Evolutionary conservation across 2,329 filamentous ascomycete genomes (phyloP), one percentile per base, ranked within the genome.

Genomic region (Arthrobotrys pseudoclavata): DNA sequence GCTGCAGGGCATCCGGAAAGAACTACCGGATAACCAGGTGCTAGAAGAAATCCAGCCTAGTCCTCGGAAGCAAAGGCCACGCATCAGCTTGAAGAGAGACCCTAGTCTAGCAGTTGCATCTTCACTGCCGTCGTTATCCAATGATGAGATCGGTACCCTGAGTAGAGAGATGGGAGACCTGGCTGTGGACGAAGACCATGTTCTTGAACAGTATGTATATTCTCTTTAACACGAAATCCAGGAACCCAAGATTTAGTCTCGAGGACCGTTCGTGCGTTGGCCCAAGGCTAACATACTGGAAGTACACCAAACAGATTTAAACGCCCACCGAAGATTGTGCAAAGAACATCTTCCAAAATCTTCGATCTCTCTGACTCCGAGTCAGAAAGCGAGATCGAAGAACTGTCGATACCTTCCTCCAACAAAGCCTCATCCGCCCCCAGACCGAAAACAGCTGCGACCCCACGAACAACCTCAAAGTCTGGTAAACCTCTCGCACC

Each of bases 331-430:
- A 77, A 68, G 37, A 71, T 77, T 20, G 40, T 62, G 4, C 70
- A 77, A 29, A 37, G 74, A 18, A 66, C 74, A 9, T 42, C 61
- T 10, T 71, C 74, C 10, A 61, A 34, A 40, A 77, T 77, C n/a
- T 77, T 77, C 45, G 74, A 77, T 15, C 45, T 77, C 0, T 60
- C 67, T 0, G 74, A 77, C 45, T 77, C 74, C 10, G 74, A 77
- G 26, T 18, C 67, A 24, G 74, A 71, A 13, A 50, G 9, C 13
- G 60, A 70, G 12, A 45, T 45, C 26, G 48, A 45, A n/a, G 6
- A 50, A n/a, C 15, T 10, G 9, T 4, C n/a, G 13, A 50, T 52
- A n/a, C 37, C 50, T 47, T 24, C 53, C 18, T 48, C 57, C 42
- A 66, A 40, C 6, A 52, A n/a, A 9, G 24, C 40, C 20, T 29